Evolutionary conservation across 2,329 filamentous ascomycete species (phyloP).

Genomic region (Exophiala alcalophila): DNA sequence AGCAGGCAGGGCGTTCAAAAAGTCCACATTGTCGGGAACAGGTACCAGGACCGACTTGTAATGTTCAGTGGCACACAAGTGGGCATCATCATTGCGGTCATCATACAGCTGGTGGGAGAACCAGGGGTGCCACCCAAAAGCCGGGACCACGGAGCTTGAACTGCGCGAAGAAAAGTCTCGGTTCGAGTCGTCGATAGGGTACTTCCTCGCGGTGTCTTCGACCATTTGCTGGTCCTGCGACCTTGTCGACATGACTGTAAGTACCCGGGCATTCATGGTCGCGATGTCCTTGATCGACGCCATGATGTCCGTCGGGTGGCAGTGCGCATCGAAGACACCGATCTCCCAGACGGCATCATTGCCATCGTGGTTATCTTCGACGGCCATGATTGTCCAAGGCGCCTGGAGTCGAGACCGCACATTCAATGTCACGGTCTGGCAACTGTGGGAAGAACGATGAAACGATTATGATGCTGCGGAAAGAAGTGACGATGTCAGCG

Average conservation of each 20-base stretch:
- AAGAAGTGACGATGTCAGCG: too few species aligned
- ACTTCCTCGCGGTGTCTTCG: conserved; percentile 44
- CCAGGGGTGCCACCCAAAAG: conserved; percentile 68
- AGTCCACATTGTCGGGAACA: conserved; percentile 43
- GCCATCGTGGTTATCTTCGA: background rate
- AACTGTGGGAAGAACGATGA: too few species aligned
- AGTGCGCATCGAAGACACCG: conserved; percentile 63
- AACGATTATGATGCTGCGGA: too few species aligned
- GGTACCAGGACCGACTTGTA: conserved; percentile 56
- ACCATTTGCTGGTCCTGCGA: conserved; percentile 61
- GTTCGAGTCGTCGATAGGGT: conserved; percentile 7
- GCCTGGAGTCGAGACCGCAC: too few species aligned
- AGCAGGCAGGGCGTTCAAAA: conserved; percentile 52
- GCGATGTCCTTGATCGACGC: conserved; percentile 53
- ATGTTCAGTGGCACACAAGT: conserved; percentile 44
- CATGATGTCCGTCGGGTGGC: conserved; percentile 65
- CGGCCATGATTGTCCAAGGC: too few species aligned
- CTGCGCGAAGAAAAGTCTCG: conserved; percentile 13
- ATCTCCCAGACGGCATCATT: conserved; percentile 49
- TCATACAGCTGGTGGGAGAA: conserved; percentile 61
- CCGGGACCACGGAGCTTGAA: conserved; percentile 53
- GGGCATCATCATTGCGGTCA: conserved; percentile 33
- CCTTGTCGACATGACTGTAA: conserved; percentile 63
- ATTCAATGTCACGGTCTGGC: too few species aligned
- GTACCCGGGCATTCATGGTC: conserved; percentile 55